A percentile compares a stretch with the other conserved stretches of the same genome.
Conservation (phyloP, 2,329 filamentous ascomycete genomes). For the Teratosphaeria nubilosa region DNA sequence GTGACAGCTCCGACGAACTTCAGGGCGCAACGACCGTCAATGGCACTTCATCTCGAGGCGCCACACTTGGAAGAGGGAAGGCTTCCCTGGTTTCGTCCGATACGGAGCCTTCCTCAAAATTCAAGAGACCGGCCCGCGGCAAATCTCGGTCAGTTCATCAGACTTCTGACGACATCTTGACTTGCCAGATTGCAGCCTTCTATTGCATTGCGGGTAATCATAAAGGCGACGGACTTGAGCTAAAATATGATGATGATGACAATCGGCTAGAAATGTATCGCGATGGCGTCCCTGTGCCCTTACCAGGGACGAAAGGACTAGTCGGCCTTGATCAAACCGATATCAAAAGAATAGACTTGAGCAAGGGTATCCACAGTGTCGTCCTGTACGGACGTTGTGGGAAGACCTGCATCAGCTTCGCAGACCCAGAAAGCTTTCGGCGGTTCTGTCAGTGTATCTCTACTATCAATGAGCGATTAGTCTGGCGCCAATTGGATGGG, state of each 20-base stretch:
- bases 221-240: neutral
- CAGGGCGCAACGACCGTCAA: neutral
- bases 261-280: neutral
- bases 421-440: neutral
- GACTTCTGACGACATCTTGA: neutral
- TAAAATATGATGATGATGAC: neutral
- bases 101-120: neutral
- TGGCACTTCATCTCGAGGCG: neutral
- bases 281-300: neutral
- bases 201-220: neutral
- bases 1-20: neutral
- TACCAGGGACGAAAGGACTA: neutral
- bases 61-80: neutral
- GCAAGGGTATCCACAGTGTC: neutral
- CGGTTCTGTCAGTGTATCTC: constrained; percentile 1
- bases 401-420: constrained; percentile 6
- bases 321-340: neutral
- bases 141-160: neutral
- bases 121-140: neutral
- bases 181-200: constrained; percentile 2
- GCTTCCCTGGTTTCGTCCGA: neutral
- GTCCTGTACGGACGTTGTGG: constrained; percentile 3
- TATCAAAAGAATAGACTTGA: neutral
- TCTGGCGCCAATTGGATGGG: neutral
- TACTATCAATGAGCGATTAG: neutral